These are phyloP conservation scores for Naganishia friedmannii DNA, from an alignment of 768 basidiomycete species.

Conservation along the genomic window DNA sequence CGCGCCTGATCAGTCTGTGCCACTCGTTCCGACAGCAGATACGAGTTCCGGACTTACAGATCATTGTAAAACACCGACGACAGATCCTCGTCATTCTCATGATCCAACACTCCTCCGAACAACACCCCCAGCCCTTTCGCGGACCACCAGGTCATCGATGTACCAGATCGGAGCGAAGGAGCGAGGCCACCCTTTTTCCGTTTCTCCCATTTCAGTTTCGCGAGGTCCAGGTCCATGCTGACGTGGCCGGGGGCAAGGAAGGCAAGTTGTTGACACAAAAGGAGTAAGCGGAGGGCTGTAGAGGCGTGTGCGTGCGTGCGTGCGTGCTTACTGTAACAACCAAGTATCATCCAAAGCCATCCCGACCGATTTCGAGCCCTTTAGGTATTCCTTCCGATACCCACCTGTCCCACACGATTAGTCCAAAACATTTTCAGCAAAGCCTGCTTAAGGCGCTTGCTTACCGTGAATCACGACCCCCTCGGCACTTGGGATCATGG, in stretches of 20 bases:
- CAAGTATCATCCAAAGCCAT: conserved; percentile 88
- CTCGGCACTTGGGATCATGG: conserved; percentile 72
- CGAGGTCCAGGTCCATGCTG: conserved; percentile 55
- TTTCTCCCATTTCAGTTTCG: conserved; percentile 77
- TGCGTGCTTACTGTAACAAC: conserved; percentile 65
- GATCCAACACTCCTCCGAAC: conserved; percentile 86
- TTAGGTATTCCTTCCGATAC: conserved; percentile 83
- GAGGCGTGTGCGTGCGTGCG: conserved; percentile 34
- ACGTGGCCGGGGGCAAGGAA: background rate
- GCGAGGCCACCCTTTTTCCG: conserved; percentile 73
- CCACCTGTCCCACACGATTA: conserved; percentile 73
- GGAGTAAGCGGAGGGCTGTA: conserved; percentile 16
- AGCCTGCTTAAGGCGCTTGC: no score
- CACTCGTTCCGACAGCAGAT: background rate
- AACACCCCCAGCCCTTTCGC: conserved; percentile 68
- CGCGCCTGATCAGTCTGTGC: no score
- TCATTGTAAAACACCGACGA: conserved; percentile 87
- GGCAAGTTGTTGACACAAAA: conserved; percentile 31
- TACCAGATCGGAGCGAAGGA: conserved; percentile 71
- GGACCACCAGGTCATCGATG: conserved; percentile 80
- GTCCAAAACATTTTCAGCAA: no score
- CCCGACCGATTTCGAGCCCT: conserved; percentile 79
- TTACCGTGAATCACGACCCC: conserved; percentile 76
- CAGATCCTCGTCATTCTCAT: conserved; percentile 79
- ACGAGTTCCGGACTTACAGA: conserved; percentile 56